These are phyloP conservation scores for Boletus patriciae DNA, from an alignment of 768 basidiomycete genomes.

Conservation along the genomic window DNA sequence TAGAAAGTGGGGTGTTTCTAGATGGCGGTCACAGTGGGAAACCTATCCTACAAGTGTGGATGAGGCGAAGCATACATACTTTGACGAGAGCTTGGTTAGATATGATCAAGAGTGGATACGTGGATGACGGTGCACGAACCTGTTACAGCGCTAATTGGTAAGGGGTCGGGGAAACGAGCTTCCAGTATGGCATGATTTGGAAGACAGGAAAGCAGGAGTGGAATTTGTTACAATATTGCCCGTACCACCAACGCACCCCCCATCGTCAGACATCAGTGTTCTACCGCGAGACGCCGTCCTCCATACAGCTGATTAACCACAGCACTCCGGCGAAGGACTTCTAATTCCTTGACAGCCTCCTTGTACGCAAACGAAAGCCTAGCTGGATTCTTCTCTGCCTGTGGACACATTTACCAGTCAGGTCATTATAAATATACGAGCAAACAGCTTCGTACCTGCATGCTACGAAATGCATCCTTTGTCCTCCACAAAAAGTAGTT, in stretches of 20 bases:
- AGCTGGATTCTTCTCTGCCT: conserved; percentile 60
- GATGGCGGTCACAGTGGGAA: no score
- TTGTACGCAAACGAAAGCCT: conserved; percentile 62
- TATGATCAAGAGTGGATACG: background rate
- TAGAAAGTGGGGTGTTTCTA: no score
- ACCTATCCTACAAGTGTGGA: background rate
- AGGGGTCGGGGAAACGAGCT: background rate
- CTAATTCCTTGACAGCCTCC: conserved; percentile 64
- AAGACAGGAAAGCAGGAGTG: background rate
- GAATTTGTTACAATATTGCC: background rate
- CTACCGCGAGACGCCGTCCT: conserved; percentile 86
- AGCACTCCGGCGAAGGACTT: conserved; percentile 72
- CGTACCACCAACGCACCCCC: background rate
- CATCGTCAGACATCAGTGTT: conserved; percentile 38
- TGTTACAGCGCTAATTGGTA: no score
- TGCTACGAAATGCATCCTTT: conserved; percentile 62
- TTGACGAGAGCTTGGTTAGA: background rate
- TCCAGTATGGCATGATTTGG: background rate
- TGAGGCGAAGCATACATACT: background rate
- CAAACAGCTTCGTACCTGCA: conserved; percentile 59
- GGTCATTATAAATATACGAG: background rate
- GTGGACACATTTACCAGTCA: background rate
- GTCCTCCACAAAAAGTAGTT: no score
- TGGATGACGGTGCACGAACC: background rate
- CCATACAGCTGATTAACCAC: conserved; percentile 86